These are phyloP conservation scores for Penicillium psychrofluorescens DNA, from an alignment of 495 filamentous ascomycete genomes.

Conservation along the genomic window DNA sequence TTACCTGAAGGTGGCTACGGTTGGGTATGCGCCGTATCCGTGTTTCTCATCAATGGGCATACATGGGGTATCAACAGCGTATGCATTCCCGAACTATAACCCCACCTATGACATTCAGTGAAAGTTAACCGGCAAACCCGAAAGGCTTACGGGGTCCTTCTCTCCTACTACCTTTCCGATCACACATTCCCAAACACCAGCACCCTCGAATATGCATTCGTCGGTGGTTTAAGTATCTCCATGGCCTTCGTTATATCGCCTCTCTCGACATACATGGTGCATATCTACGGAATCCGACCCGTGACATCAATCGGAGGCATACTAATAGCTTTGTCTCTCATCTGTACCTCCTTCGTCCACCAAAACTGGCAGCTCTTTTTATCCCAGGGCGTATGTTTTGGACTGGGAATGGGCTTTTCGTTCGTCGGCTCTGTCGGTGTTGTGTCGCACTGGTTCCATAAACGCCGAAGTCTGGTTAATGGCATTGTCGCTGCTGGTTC, in stretches of 20 bases:
- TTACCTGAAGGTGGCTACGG: slow-evolving; percentile 31
- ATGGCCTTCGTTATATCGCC: slow-evolving; percentile 42
- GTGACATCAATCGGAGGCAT: slow-evolving; percentile 32
- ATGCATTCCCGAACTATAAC: slow-evolving; percentile 3
- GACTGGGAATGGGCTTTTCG: slow-evolving; percentile 44
- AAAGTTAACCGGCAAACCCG: no score
- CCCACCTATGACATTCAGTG: not conserved
- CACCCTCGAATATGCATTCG: slow-evolving; percentile 42
- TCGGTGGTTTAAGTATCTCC: slow-evolving; percentile 45
- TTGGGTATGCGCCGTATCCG: slow-evolving; percentile 28
- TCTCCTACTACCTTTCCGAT: slow-evolving; percentile 40
- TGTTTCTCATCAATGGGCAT: slow-evolving; percentile 32
- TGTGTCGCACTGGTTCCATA: slow-evolving; percentile 46
- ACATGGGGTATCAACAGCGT: slow-evolving; percentile 33
- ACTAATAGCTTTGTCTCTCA: slow-evolving; percentile 32
- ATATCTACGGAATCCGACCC: slow-evolving; percentile 21
- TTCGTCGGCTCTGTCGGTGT: slow-evolving; percentile 43
- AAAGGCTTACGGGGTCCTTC: slow-evolving; percentile 41
- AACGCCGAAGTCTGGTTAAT: slow-evolving; percentile 40
- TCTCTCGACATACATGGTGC: slow-evolving; percentile 25
- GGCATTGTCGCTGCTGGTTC: slow-evolving; percentile 41
- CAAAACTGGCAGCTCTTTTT: slow-evolving; percentile 46
- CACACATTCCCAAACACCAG: slow-evolving; percentile 37
- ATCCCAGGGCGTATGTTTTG: slow-evolving; percentile 40
- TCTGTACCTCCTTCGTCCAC: slow-evolving; percentile 40